Conservation (phyloP, 2,329 filamentous ascomycete genomes). For the Didymella segeticola region DNA sequence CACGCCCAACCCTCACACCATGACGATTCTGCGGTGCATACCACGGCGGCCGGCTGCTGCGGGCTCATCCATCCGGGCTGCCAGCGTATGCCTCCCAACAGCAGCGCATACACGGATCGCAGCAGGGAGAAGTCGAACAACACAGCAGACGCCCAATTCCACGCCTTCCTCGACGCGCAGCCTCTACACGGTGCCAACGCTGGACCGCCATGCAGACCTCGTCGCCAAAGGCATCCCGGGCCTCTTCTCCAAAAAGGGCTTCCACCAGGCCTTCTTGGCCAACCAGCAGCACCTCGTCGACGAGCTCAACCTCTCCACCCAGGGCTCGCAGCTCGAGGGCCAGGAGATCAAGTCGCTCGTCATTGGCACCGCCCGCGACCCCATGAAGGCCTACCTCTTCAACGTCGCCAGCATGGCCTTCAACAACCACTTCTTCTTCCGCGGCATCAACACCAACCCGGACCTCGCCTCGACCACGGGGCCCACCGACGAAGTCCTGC, state of each 20-base stretch:
- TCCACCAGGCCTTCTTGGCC: conserved; percentile 78
- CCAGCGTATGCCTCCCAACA: conserved; percentile 37
- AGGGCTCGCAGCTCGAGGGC: conserved; percentile 69
- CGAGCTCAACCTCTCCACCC: conserved; percentile 76
- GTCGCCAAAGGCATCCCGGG: conserved; percentile 66
- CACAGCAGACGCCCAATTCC: too few relatives aligned
- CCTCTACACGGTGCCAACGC: conserved; percentile 57
- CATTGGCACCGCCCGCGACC: conserved; percentile 78
- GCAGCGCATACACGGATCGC: too few relatives aligned
- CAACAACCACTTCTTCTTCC: conserved; percentile 90
- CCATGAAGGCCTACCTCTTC: conserved; percentile 79
- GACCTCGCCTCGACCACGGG: conserved; percentile 33
- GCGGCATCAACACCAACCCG: conserved; percentile 54
- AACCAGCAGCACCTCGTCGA: conserved; percentile 79
- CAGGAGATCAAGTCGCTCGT: conserved; percentile 70
- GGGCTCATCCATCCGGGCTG: conserved; percentile 27
- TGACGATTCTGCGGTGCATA: conserved; percentile 46
- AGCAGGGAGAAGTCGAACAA: conserved; percentile 35
- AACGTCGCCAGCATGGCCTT: conserved; percentile 96
- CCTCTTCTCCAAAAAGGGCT: conserved; percentile 73
- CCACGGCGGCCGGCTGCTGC: conserved; percentile 36
- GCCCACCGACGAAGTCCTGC: conserved; percentile 61
- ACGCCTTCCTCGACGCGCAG: conserved; percentile 28
- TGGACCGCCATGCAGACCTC: conserved; percentile 56
- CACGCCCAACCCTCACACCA: conserved; percentile 15